Evolutionary conservation across 2,329 filamentous ascomycete genomes (phyloP).

Genomic region (Aspergillus amoenus): DNA sequence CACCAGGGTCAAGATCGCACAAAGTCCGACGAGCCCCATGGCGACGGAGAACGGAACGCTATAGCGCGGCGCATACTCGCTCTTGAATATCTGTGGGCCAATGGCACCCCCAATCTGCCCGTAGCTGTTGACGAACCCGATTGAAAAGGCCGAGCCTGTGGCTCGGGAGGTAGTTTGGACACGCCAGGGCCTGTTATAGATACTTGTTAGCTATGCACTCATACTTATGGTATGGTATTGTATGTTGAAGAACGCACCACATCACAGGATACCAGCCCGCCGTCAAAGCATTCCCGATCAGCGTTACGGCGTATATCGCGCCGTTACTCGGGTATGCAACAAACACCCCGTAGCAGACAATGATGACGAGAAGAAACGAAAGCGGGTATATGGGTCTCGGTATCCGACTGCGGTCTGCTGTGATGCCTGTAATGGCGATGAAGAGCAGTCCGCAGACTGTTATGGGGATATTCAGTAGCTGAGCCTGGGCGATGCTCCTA

Average conservation of each 20-base stretch:
- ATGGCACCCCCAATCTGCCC: slow-evolving; percentile 52
- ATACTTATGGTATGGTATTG: neutral
- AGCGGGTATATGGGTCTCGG: slow-evolving; percentile 48
- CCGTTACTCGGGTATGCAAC: slow-evolving; percentile 48
- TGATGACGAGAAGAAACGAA: slow-evolving; percentile 43
- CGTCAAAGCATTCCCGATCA: slow-evolving; percentile 46
- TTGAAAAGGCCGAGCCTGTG: slow-evolving; percentile 52
- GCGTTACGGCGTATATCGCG: slow-evolving; percentile 49
- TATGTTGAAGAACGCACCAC: slow-evolving; percentile 33
- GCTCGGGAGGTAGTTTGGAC: slow-evolving; percentile 49
- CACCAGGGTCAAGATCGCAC: slow-evolving; percentile 40
- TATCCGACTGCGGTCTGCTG: slow-evolving; percentile 44
- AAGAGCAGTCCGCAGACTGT: slow-evolving; percentile 44
- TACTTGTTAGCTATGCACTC: too few relatives aligned
- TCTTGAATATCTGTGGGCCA: slow-evolving; percentile 49
- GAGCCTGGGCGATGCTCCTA: slow-evolving; percentile 24
- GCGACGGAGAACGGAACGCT: slow-evolving; percentile 45
- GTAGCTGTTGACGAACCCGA: slow-evolving; percentile 53
- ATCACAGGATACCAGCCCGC: slow-evolving; percentile 51
- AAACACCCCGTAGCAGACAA: slow-evolving; percentile 48
- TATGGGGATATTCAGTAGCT: slow-evolving; percentile 52
- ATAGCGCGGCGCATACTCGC: slow-evolving; percentile 49
- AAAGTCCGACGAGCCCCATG: slow-evolving; percentile 47
- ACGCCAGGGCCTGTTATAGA: slow-evolving; percentile 41
- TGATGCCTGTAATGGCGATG: slow-evolving; percentile 44